Evolutionary conservation across 495 filamentous ascomycete genomes (phyloP).

Genomic region (Daldinia loculata): DNA sequence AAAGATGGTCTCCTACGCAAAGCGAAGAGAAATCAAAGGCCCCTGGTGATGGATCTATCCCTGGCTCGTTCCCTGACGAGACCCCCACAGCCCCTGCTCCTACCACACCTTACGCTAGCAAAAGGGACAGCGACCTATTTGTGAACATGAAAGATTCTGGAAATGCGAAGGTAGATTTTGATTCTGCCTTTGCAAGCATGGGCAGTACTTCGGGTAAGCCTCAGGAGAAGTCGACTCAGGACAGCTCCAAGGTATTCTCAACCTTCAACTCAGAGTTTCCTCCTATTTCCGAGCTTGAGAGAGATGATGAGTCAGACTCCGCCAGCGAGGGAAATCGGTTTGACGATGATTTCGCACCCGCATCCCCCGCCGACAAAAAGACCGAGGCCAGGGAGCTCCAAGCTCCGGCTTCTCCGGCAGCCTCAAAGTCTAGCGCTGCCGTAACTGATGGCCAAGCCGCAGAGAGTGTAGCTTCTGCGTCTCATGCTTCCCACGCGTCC

Average conservation of each 20-base stretch:
- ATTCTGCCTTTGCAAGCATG: constrained; percentile 75
- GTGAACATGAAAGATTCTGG: constrained; percentile 60
- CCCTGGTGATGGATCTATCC: constrained; percentile 51
- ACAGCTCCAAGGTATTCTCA: constrained; percentile 50
- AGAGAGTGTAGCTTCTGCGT: constrained; percentile 35
- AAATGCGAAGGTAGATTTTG: constrained; percentile 78
- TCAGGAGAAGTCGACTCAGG: constrained; percentile 43
- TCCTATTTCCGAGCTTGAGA: constrained; percentile 84
- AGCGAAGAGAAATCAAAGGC: constrained; percentile 38
- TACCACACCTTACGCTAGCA: constrained; percentile 50
- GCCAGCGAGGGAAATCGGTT: constrained; percentile 82
- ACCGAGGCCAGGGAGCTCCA: constrained; percentile 42
- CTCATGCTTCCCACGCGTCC: constrained; percentile 41
- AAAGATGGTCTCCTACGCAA: constrained; percentile 39
- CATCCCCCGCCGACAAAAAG: constrained; percentile 65
- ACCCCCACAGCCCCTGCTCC: constrained; percentile 56
- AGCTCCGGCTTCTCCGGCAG: constrained; percentile 45
- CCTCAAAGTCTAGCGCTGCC: constrained; percentile 40
- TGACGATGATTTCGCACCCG: constrained; percentile 88
- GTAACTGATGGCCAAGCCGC: constrained; percentile 23
- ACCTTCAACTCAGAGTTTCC: constrained; percentile 83
- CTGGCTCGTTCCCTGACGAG: constrained; percentile 68
- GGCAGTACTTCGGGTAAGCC: constrained; percentile 47
- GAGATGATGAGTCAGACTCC: constrained; percentile 81
- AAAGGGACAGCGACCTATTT: constrained; percentile 62